Conservation (phyloP, 2,329 filamentous ascomycete species). For the Didymella glomerata region DNA sequence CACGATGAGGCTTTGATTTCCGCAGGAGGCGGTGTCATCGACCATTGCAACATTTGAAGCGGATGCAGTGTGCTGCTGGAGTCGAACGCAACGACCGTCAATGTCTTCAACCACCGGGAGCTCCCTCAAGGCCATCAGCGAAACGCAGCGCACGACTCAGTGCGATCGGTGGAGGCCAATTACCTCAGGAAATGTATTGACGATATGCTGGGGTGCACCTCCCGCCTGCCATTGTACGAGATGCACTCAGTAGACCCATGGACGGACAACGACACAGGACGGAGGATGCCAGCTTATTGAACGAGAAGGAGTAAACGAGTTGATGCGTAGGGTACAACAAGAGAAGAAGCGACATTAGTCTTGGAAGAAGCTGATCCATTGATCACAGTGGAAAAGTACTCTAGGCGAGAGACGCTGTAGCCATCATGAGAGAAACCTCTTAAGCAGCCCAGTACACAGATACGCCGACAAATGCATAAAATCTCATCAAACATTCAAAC, state of each 20-base stretch:
- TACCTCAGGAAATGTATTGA: not conserved
- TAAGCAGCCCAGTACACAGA: slow-evolving; percentile 1
- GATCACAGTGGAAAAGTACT: not conserved
- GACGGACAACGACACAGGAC: not conserved
- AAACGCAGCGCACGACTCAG: not conserved
- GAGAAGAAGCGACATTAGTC: not conserved
- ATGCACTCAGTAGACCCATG: not conserved
- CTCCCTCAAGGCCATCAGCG: not conserved
- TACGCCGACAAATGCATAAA: slow-evolving; percentile 20
- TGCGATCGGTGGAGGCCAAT: not conserved
- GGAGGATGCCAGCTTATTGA: not conserved
- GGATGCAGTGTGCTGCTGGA: not conserved
- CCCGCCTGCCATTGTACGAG: not conserved
- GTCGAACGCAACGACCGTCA: not conserved
- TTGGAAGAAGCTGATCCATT: not conserved
- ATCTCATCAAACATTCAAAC: slow-evolving; percentile 16
- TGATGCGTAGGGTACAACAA: not conserved
- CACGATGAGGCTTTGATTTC: not conserved
- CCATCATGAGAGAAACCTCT: not conserved
- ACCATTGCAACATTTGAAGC: not conserved
- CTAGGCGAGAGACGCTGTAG: slow-evolving; percentile 4
- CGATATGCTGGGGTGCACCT: not conserved
- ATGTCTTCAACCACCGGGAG: not conserved
- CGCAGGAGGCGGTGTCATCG: not conserved
- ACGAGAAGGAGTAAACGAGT: no score